These are phyloP conservation scores for Adansonia digitata DNA, from an alignment of 345 rosid species.

Conservation along the genomic window DNA sequence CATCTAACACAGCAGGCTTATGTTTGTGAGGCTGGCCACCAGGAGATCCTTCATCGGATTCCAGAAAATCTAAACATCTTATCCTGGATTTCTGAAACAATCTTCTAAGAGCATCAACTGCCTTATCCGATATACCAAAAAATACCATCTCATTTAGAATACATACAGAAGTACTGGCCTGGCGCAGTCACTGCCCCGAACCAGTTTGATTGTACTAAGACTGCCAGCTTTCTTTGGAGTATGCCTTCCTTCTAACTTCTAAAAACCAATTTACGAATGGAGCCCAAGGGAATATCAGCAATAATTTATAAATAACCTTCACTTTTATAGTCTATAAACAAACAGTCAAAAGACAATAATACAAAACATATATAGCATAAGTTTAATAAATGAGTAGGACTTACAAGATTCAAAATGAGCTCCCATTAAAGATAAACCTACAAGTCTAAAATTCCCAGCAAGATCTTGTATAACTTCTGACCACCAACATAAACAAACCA, in stretches of 20 bases:
- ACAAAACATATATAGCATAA: slow-evolving; percentile 13
- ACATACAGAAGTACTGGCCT: slow-evolving; percentile 76
- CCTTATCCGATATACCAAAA: slow-evolving; percentile 71
- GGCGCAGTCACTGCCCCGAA: slow-evolving; percentile 74
- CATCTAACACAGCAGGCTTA: no score
- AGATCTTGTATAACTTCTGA: slow-evolving; percentile 64
- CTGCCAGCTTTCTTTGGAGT: slow-evolving; percentile 65
- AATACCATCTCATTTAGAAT: slow-evolving; percentile 85
- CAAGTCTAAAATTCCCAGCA: slow-evolving; percentile 78
- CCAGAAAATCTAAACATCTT: slow-evolving; percentile 24
- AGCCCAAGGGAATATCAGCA: slow-evolving; percentile 69
- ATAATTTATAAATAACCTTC: slow-evolving; percentile 61
- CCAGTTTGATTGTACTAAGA: slow-evolving; percentile 74
- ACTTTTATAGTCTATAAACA: slow-evolving; percentile 51
- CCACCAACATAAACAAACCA: slow-evolving; percentile 76
- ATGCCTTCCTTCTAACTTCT: slow-evolving; percentile 64
- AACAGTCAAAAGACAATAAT: slow-evolving; percentile 30
- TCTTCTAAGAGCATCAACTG: slow-evolving; percentile 41
- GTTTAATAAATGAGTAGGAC: slow-evolving; percentile 16
- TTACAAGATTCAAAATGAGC: slow-evolving; percentile 49
- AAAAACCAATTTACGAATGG: slow-evolving; percentile 56
- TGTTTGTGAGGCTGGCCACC: slow-evolving; percentile 9
- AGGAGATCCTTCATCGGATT: slow-evolving; percentile 17
- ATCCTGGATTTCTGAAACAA: slow-evolving; percentile 49
- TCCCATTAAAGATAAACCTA: slow-evolving; percentile 77